Evolutionary conservation across 1,284 basidiomycete species (phyloP).

Genomic region (Papiliotrema terrestris): DNA sequence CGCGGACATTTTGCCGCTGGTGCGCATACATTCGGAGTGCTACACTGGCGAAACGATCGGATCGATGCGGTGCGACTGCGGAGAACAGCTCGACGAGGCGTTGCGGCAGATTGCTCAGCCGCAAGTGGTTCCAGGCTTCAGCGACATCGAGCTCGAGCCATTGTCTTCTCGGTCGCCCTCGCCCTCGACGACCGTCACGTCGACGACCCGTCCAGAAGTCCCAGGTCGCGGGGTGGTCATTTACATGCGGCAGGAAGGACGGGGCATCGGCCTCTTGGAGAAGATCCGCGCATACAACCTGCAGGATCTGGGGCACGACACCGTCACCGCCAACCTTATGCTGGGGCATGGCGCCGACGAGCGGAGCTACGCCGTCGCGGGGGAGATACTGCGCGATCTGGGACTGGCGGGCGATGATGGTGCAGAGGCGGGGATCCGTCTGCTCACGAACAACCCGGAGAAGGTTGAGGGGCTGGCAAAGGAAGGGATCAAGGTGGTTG

Average conservation of each 20-base stretch:
- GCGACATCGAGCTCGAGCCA: constrained; percentile 13
- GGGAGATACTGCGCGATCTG: constrained; percentile 83
- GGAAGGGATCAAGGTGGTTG: constrained; percentile 76
- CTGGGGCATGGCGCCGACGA: constrained; percentile 94
- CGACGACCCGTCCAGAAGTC: constrained; percentile 13
- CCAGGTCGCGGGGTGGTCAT: constrained; percentile 90
- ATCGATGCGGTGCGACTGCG: constrained; percentile 98
- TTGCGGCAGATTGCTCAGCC: constrained; percentile 84
- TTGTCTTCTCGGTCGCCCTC: constrained; percentile 36
- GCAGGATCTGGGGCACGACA: constrained; percentile 97
- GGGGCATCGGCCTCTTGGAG: constrained; percentile 92
- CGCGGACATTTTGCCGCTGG: constrained; percentile 62
- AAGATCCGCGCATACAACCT: constrained; percentile 98
- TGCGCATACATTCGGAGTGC: constrained; percentile 97
- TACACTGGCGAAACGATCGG: constrained; percentile 98
- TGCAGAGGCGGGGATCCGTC: constrained; percentile 63
- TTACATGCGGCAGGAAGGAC: constrained; percentile 97
- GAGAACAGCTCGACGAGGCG: constrained; percentile 96
- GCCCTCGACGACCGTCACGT: constrained; percentile 9
- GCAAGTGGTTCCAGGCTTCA: constrained; percentile 30
- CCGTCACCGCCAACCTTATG: constrained; percentile 93
- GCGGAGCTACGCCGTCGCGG: constrained; percentile 86
- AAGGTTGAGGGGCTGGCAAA: constrained; percentile 83
- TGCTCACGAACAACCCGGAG: constrained; percentile 97
- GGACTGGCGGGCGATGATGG: constrained; percentile 61